Evolutionary conservation across 1,284 basidiomycete genomes (phyloP).

Genomic region (Wolfiporia cocos): DNA sequence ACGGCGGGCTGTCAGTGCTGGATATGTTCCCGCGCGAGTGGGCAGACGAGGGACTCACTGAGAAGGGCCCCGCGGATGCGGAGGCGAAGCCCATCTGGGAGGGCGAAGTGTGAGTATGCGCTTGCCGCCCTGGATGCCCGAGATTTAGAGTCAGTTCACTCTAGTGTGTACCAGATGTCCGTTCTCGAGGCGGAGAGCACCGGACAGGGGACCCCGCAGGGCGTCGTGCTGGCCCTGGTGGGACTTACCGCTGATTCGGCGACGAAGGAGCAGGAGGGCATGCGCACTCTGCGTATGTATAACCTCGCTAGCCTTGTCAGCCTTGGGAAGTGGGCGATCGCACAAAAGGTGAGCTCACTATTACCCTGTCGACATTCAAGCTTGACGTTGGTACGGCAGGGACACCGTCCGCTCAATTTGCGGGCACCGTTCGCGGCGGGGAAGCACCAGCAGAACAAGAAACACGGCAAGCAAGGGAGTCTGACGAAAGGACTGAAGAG

Average conservation of each 20-base stretch:
- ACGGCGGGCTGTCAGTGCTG: conserved; percentile 69
- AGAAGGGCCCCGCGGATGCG: conserved; percentile 65
- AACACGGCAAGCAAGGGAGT: conserved; percentile 44
- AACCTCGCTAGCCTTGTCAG: conserved; percentile 67
- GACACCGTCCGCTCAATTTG: conserved; percentile 53
- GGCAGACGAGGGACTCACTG: conserved; percentile 39
- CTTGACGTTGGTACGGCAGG: conserved; percentile 23
- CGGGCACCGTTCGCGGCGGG: conserved; percentile 39
- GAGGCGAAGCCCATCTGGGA: conserved; percentile 60
- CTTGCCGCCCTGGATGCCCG: conserved; percentile 1
- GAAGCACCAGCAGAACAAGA: conserved; percentile 39
- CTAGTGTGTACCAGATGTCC: conserved; percentile 69
- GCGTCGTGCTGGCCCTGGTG: conserved; percentile 69
- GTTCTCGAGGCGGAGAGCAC: conserved; percentile 62
- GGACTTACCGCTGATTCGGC: conserved; percentile 49
- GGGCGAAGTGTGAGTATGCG: conserved; percentile 59
- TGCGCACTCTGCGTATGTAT: conserved; percentile 68
- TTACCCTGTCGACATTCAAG: not conserved
- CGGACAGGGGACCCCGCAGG: conserved; percentile 56
- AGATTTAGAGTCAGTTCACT: conserved; percentile 11
- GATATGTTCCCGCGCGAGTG: conserved; percentile 71
- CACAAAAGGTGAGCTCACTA: conserved; percentile 47
- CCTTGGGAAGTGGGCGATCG: conserved; percentile 65
- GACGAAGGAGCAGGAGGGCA: conserved; percentile 44
- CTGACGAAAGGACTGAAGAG: conserved; percentile 55